Base-by-base conservation (phyloP, 2,329 filamentous ascomycete genomes). In the Taxawa tesnikishii region DNA sequence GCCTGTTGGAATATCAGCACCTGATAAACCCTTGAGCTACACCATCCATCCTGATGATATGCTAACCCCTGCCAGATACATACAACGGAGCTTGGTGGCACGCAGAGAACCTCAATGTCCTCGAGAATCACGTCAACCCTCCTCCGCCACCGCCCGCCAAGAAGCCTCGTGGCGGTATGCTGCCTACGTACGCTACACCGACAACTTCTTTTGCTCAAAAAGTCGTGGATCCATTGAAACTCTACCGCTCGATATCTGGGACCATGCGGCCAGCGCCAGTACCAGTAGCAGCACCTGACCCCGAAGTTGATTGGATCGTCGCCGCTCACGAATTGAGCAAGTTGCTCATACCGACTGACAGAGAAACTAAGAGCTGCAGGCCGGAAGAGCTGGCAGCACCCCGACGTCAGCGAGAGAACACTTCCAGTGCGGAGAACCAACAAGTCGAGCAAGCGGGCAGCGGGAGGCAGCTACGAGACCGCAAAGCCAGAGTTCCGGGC, bases 181-280 rank as follows among this genome's bases (percentile, higher is more conserved):
- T 62, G 6, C 77, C 82, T 2, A 87, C 82, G 2, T 94, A 87
- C 55, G 84, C 75, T 3, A 83, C 85, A 2, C 83, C 87, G 0
- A 96, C 88, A 0, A 81, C 88, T 39, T 82, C 88, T 0, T 96
- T 84, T 26, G 75, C 76, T 2, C 83, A 84, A 15, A 93, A 83
- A 55, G 76, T 83, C 8, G 67, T 81, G 1, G 71, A 80, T 28
- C 70, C 78, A 2, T 62, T 75, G 6, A 79, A 74, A 39, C 62
- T 81, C 40, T 69, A 73, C 26, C 68, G 77, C 16, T 80, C 67
- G 40, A 55, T 75, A 16, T 79, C 78, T 2, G 68, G 67, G 7
- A 56, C 73, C 28, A 58, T 61, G 21, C 56, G 21, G 44, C 51
- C 16, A 49, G 50, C 41, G 53, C 54, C 30, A 52, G 60, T 25